These are phyloP conservation scores for Oenanthe sinensis DNA, from an alignment of 129 eudicot genomes.

Conservation along the genomic window DNA sequence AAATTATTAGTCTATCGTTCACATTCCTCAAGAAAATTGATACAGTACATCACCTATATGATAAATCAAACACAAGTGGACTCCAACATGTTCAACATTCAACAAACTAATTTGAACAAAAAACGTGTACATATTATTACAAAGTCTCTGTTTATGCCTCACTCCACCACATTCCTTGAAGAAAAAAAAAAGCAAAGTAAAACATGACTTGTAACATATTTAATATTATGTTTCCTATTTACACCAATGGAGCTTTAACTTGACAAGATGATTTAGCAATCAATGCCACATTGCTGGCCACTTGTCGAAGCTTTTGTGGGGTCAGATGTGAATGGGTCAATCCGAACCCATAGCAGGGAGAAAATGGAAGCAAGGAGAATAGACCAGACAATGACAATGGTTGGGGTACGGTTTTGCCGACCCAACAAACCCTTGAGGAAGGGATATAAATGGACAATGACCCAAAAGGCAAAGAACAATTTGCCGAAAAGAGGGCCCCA, in stretches of 20 bases:
- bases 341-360: slow-evolving; percentile 80
- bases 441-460: slow-evolving; percentile 70
- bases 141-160: neutral
- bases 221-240: neutral
- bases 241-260: neutral
- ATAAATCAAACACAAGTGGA: neutral
- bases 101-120: neutral
- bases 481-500: slow-evolving; percentile 82
- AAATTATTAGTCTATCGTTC: too few species aligned
- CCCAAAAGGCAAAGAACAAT: slow-evolving; percentile 72
- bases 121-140: neutral
- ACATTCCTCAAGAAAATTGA: neutral
- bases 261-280: slow-evolving; percentile 30
- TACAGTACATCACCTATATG: neutral
- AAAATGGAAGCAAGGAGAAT: slow-evolving; percentile 70
- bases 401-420: slow-evolving; percentile 66
- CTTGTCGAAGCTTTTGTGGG: slow-evolving; percentile 21
- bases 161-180: neutral
- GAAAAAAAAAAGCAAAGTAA: neutral
- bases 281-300: slow-evolving; percentile 55
- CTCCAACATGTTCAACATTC: neutral
- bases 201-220: neutral
- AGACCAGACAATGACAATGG: slow-evolving; percentile 82
- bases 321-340: slow-evolving; percentile 51
- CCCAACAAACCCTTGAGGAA: slow-evolving; percentile 86